A percentile compares a stretch with the other conserved stretches of the same genome.
Conservation (phyloP, 257 asterid species). For the Plantago elongata region DNA sequence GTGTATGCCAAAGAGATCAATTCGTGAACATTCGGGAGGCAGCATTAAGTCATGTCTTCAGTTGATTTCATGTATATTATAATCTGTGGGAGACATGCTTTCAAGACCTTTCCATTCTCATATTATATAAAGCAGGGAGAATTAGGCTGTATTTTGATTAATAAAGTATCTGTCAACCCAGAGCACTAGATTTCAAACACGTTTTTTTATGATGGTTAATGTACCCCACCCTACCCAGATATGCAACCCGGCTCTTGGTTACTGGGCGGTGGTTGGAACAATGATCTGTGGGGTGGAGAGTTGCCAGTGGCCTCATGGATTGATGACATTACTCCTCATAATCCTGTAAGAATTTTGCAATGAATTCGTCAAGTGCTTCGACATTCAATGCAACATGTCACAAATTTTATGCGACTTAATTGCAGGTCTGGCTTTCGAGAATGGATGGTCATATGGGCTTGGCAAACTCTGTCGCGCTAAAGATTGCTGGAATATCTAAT, state of each 20-base stretch:
- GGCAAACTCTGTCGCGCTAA: conserved; percentile 83
- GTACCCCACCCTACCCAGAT: conserved; percentile 32
- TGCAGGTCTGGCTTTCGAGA: conserved; percentile 85
- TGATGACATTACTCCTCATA: conserved; percentile 77
- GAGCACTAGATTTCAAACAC: conserved; percentile 11
- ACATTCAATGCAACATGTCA: conserved; percentile 8
- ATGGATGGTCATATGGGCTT: conserved; percentile 99
- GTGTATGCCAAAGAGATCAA: conserved; percentile 48
- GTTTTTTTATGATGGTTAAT: conserved; percentile 13
- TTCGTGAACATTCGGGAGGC: conserved; percentile 74
- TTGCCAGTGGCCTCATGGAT: conserved; percentile 91
- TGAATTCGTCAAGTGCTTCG: conserved; percentile 17
- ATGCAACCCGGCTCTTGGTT: conserved; percentile 72
- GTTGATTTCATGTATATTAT: background rate
- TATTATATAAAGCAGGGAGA: background rate
- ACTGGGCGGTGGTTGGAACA: conserved; percentile 97
- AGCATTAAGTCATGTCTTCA: conserved; percentile 35
- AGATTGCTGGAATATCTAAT: conserved; percentile 56
- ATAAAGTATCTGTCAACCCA: no score
- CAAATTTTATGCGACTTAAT: conserved; percentile 16
- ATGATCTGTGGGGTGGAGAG: conserved; percentile 95
- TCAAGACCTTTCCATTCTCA: no score
- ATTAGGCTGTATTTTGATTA: no score
- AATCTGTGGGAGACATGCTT: background rate
- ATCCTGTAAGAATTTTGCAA: conserved; percentile 55